Percentiles rank a stretch among this genome's conserved stretches.
These are phyloP conservation scores for Paraphaeosphaeria sporulosa DNA, from an alignment of 2,329 filamentous ascomycete genomes.

Conservation along the genomic window DNA sequence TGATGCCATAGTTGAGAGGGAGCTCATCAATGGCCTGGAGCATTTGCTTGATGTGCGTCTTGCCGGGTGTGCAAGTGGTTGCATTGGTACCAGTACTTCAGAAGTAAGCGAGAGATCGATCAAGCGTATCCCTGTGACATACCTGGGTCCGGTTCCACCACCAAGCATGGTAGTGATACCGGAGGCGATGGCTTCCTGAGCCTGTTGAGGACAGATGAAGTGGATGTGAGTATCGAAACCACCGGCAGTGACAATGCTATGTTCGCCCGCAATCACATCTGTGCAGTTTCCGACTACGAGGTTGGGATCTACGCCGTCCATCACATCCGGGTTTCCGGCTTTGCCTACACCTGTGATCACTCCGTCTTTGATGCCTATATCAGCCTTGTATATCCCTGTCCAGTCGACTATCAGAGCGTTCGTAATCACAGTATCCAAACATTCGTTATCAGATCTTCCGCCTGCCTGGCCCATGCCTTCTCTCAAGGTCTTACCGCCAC, in stretches of 20 bases:
- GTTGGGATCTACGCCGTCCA: conserved; percentile 81
- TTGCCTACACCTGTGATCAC: conserved; percentile 90
- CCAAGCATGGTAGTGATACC: conserved; percentile 92
- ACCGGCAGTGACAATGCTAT: conserved; percentile 89
- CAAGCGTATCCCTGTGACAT: conserved; percentile 26
- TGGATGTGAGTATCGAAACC: conserved; percentile 92
- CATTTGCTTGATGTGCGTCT: conserved; percentile 85
- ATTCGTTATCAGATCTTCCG: conserved; percentile 74
- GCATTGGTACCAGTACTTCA: conserved; percentile 83
- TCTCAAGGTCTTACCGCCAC: conserved; percentile 89
- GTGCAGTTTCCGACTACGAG: conserved; percentile 89
- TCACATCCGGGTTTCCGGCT: conserved; percentile 95
- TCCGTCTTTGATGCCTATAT: conserved; percentile 91
- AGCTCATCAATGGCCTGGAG: conserved; percentile 83
- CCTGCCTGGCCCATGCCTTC: conserved; percentile 96
- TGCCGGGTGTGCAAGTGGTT: conserved; percentile 91
- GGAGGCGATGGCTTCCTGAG: conserved; percentile 79
- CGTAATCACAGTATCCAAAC: conserved; percentile 83
- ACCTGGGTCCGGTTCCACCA: conserved; percentile 91
- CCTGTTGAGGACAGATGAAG: conserved; percentile 94
- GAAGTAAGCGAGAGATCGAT: conserved; percentile 26
- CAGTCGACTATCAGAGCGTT: conserved; percentile 93
- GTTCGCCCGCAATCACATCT: conserved; percentile 89
- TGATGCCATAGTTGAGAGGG: conserved; percentile 89
- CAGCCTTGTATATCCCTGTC: conserved; percentile 93